Conservation (phyloP, 2,329 filamentous ascomycete species). For the Penicillium hordei region DNA sequence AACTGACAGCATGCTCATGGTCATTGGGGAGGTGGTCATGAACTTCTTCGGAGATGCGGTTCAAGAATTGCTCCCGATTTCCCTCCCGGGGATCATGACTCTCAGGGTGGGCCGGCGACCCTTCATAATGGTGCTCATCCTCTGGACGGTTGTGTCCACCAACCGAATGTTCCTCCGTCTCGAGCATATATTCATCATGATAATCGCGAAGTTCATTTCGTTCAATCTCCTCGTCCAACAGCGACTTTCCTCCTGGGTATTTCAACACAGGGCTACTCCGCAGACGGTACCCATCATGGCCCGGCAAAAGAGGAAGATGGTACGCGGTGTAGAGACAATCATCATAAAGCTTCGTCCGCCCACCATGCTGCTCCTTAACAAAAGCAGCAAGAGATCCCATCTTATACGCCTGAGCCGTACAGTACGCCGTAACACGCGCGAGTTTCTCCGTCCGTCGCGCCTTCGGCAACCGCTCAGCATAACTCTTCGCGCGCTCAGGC, state of each 20-base stretch:
- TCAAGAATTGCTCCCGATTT: constrained; percentile 16
- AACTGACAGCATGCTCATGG: constrained; percentile 5
- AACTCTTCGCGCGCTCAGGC: constrained; percentile 72
- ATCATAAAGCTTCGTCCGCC: constrained; percentile 94
- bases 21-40: constrained; percentile 5
- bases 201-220: constrained; percentile 85
- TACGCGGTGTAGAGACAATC: constrained; percentile 97
- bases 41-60: constrained; percentile 16
- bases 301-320: constrained; percentile 82
- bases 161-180: constrained; percentile 52
- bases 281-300: constrained; percentile 80
- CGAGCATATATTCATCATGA: constrained; percentile 85
- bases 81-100: constrained; percentile 13
- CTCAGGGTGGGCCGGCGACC: constrained; percentile 13
- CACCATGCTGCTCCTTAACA: constrained; percentile 80
- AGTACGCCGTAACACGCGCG: constrained; percentile 89
- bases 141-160: constrained; percentile 35
- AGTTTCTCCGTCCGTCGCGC: constrained; percentile 82
- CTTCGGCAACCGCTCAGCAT: constrained; percentile 90
- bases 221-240: constrained; percentile 94
- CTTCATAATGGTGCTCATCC: constrained; percentile 29
- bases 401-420: constrained; percentile 91
- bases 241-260: constrained; percentile 86
- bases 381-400: constrained; percentile 86
- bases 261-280: constrained; percentile 89